Evolutionary conservation across 352 stramenopile species (phyloP).

Genomic region (Globisporangium splendens): DNA sequence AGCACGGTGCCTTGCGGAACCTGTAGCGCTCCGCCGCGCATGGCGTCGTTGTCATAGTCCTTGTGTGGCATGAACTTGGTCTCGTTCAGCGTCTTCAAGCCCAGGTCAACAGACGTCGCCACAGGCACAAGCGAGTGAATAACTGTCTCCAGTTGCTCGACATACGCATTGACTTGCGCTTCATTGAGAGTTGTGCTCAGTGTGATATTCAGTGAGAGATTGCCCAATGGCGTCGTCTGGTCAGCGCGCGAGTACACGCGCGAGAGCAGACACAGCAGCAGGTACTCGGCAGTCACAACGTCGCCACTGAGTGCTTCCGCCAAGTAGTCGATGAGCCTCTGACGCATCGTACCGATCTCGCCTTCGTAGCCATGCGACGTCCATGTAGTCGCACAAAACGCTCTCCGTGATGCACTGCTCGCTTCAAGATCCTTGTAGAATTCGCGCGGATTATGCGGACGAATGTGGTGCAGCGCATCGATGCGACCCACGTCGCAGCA

Average conservation of each 20-base stretch:
- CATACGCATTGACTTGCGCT: constrained; percentile 8
- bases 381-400: constrained; percentile 41
- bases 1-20: constrained; percentile 62
- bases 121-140: constrained; percentile 55
- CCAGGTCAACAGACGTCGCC: constrained; percentile 45
- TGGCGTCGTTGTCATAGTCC: constrained; percentile 67
- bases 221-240: constrained; percentile 56
- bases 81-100: constrained; percentile 55
- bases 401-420: constrained; percentile 30
- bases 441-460: constrained; percentile 33
- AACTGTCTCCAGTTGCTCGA: constrained; percentile 24
- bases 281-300: constrained; percentile 57
- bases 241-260: constrained; percentile 70
- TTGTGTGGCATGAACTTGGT: constrained; percentile 68
- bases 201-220: constrained; percentile 68
- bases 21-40: constrained; percentile 53
- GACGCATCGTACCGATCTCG: constrained; percentile 25
- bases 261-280: constrained; percentile 65
- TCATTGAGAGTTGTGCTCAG: constrained; percentile 14
- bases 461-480: constrained; percentile 41
- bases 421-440: constrained; percentile 29
- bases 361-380: constrained; percentile 13
- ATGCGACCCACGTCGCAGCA: constrained; percentile 46
- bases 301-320: constrained; percentile 37
- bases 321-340: constrained; percentile 44